A percentile compares a stretch with the other conserved stretches of the same genome.
These are phyloP conservation scores for Incumbomyces lentus DNA, from an alignment of 2,329 filamentous ascomycete species.

Conservation along the genomic window DNA sequence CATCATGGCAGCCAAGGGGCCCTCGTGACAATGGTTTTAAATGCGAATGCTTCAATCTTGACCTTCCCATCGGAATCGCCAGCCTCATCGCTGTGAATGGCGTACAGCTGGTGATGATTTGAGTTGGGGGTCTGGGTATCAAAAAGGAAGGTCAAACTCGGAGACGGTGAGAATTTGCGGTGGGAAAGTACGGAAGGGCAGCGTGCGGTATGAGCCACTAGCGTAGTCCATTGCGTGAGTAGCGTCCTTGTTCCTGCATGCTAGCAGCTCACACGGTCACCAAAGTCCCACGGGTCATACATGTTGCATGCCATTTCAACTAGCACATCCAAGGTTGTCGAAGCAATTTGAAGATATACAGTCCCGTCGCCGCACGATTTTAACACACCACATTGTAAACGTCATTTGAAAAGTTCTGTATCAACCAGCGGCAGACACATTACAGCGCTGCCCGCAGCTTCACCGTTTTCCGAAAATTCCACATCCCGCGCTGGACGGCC, in stretches of 20 bases:
- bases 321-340: no score
- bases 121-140: constrained; percentile 64
- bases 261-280: no score
- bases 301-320: no score
- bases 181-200: neutral
- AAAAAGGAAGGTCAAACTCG: constrained; percentile 32
- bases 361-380: no score
- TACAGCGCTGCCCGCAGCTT: neutral
- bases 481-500: constrained; percentile 7
- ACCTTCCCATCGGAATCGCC: constrained; percentile 62
- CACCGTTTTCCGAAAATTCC: neutral
- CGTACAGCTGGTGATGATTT: constrained; percentile 59
- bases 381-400: no score
- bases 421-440: neutral
- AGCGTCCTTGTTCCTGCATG: constrained; percentile 6
- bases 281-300: neutral
- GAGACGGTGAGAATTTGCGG: constrained; percentile 10
- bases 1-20: constrained; percentile 51
- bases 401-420: no score
- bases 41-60: constrained; percentile 58
- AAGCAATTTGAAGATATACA: no score
- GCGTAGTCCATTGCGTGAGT: constrained; percentile 1
- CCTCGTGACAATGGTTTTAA: constrained; percentile 78
- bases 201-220: neutral
- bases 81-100: constrained; percentile 42